Conservation (phyloP, 2,329 filamentous ascomycete genomes). For the Pezicula rhizophila region DNA sequence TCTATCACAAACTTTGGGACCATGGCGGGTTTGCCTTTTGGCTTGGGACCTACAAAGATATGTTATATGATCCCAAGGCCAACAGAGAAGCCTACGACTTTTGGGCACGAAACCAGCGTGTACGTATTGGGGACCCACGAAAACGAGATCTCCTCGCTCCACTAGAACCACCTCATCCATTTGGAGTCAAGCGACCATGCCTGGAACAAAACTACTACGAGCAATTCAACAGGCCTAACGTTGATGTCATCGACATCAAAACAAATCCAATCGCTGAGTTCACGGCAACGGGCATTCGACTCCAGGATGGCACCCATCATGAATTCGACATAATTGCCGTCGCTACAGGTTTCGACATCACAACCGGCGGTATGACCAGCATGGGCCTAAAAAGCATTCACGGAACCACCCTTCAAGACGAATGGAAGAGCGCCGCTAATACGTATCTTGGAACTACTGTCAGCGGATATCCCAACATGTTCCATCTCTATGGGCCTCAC, state of each 20-base stretch:
- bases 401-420: constrained; percentile 24
- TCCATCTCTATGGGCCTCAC: constrained; percentile 34
- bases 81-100: constrained; percentile 43
- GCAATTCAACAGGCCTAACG: constrained; percentile 22
- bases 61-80: constrained; percentile 33
- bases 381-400: constrained; percentile 25
- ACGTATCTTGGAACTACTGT: constrained; percentile 34
- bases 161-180: constrained; percentile 17
- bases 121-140: constrained; percentile 30
- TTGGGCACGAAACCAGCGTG: constrained; percentile 38
- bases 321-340: constrained; percentile 25
- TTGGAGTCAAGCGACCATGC: constrained; percentile 16
- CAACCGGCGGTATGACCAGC: constrained; percentile 28
- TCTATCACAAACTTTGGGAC: constrained; percentile 39
- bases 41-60: constrained; percentile 40
- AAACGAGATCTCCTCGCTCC: constrained; percentile 14
- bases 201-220: constrained; percentile 24
- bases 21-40: constrained; percentile 42
- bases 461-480: constrained; percentile 37
- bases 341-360: constrained; percentile 36
- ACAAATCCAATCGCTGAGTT: constrained; percentile 22
- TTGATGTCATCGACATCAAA: constrained; percentile 25
- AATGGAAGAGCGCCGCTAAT: constrained; percentile 27
- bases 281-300: constrained; percentile 21
- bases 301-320: constrained; percentile 15